Percentiles rank a stretch among this genome's conserved stretches.
Conservation (phyloP, 2,329 filamentous ascomycete species). For the Tolypocladium pustulatum region DNA sequence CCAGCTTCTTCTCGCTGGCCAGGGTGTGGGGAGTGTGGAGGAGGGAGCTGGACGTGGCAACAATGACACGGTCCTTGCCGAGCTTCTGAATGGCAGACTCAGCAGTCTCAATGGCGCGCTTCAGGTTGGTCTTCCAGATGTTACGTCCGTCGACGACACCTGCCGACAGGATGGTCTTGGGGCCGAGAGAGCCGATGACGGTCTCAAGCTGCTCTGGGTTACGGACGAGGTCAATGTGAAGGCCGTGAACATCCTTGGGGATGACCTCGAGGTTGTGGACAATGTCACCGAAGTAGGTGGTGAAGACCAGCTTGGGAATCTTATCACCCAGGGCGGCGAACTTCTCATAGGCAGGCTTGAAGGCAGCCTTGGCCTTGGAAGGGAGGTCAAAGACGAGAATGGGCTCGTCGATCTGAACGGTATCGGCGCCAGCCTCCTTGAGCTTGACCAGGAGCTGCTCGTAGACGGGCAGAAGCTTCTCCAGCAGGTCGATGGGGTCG, state of each 20-base stretch:
- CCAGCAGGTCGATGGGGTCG: slow-evolving; percentile 84
- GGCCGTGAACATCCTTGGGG: slow-evolving; percentile 66
- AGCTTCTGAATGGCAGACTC: slow-evolving; percentile 89
- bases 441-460: slow-evolving; percentile 86
- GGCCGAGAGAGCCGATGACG: slow-evolving; percentile 71
- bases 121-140: slow-evolving; percentile 99
- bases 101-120: slow-evolving; percentile 82
- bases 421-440: slow-evolving; percentile 91
- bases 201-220: slow-evolving; percentile 95
- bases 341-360: slow-evolving; percentile 96
- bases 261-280: slow-evolving; percentile 96
- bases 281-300: slow-evolving; percentile 98
- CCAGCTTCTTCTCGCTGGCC: slow-evolving; percentile 96
- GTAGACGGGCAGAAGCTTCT: slow-evolving; percentile 91
- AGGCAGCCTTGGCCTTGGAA: slow-evolving; percentile 83
- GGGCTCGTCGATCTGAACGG: slow-evolving; percentile 97
- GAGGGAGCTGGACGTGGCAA: slow-evolving; percentile 93
- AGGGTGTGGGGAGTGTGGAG: slow-evolving; percentile 98
- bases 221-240: slow-evolving; percentile 94
- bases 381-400: slow-evolving; percentile 91
- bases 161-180: slow-evolving; percentile 82
- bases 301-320: slow-evolving; percentile 79
- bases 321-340: slow-evolving; percentile 64
- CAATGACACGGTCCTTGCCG: slow-evolving; percentile 94
- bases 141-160: slow-evolving; percentile 98